These are phyloP conservation scores for Megacollybia marginata DNA, from an alignment of 768 basidiomycete genomes.

Conservation along the genomic window DNA sequence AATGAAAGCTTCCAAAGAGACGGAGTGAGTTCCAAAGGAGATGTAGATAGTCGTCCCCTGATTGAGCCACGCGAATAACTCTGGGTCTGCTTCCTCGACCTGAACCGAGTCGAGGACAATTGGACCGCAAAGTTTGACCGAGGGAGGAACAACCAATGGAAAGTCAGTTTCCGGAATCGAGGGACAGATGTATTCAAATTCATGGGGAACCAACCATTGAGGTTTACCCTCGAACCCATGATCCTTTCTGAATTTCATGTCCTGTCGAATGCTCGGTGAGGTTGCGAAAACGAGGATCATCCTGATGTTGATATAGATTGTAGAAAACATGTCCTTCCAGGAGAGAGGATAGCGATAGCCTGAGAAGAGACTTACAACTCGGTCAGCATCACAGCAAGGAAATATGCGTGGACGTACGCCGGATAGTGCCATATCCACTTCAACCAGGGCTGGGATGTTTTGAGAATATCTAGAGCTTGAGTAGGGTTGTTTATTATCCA, in stretches of 20 bases:
- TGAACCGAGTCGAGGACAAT: not conserved
- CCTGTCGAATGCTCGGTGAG: not conserved
- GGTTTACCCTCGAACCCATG: not conserved
- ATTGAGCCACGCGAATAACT: conserved; percentile 1
- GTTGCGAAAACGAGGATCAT: not conserved
- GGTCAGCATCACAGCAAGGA: not conserved
- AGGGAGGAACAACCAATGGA: not conserved
- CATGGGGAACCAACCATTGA: no score
- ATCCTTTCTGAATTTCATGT: not conserved
- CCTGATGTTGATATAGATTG: not conserved
- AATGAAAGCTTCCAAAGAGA: no score
- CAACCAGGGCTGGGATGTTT: not conserved
- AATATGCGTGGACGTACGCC: conserved; percentile 1
- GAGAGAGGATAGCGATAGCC: conserved; percentile 3
- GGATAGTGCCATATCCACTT: conserved; percentile 3
- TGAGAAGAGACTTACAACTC: conserved; percentile 1
- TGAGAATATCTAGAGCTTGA: not conserved
- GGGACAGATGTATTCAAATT: conserved; percentile 1
- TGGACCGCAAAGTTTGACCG: conserved; percentile 3
- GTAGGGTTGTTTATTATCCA: conserved; percentile 2
- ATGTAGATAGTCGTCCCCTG: no score
- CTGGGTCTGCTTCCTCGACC: not conserved
- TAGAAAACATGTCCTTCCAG: not conserved
- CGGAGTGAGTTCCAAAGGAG: no score
- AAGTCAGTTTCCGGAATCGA: conserved; percentile 3